A percentile compares a stretch with the other conserved stretches of the same genome.
Conservation (phyloP, 345 rosid species). For the Eucalyptus coolabah region DNA sequence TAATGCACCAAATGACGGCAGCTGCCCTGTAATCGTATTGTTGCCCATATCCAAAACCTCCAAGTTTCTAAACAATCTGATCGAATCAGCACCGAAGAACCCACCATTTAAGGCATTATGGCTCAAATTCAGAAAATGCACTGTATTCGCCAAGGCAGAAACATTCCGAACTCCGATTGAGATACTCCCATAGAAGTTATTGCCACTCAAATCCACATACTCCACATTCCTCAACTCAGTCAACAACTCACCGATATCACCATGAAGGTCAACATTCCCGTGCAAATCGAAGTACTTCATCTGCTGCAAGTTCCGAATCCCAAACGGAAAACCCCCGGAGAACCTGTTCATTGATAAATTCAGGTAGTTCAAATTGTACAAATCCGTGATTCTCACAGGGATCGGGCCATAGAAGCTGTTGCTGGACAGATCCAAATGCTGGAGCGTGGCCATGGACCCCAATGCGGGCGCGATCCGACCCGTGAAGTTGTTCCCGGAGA, state of each 20-base stretch:
- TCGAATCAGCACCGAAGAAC: slow-evolving; percentile 35
- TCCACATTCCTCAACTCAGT: slow-evolving; percentile 59
- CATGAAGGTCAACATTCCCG: slow-evolving; percentile 27
- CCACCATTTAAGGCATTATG: slow-evolving; percentile 44
- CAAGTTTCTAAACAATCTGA: slow-evolving; percentile 54
- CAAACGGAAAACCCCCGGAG: slow-evolving; percentile 58
- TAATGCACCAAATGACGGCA: slow-evolving; percentile 53
- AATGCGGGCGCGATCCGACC: slow-evolving; percentile 81
- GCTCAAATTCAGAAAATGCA: slow-evolving; percentile 50
- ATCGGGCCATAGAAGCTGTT: slow-evolving; percentile 77
- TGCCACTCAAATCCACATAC: slow-evolving; percentile 70
- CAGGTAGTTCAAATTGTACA: slow-evolving; percentile 56
- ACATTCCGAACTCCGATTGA: slow-evolving; percentile 25
- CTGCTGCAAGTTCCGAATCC: slow-evolving; percentile 70
- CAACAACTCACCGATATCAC: slow-evolving; percentile 46
- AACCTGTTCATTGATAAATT: slow-evolving; percentile 64
- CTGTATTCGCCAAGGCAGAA: slow-evolving; percentile 69
- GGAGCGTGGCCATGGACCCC: slow-evolving; percentile 51
- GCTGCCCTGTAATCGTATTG: slow-evolving; percentile 42
- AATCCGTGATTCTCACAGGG: slow-evolving; percentile 68
- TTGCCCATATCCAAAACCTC: slow-evolving; percentile 54
- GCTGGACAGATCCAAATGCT: slow-evolving; percentile 72
- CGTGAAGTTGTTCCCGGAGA: slow-evolving; percentile 69
- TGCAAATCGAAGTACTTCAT: slow-evolving; percentile 63
- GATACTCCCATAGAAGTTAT: slow-evolving; percentile 49